Percentiles rank a stretch among this genome's conserved stretches.
phyloP scores from a whole-genome alignment of 306 rosid species.

The Acacia melanoxylon region DNA sequence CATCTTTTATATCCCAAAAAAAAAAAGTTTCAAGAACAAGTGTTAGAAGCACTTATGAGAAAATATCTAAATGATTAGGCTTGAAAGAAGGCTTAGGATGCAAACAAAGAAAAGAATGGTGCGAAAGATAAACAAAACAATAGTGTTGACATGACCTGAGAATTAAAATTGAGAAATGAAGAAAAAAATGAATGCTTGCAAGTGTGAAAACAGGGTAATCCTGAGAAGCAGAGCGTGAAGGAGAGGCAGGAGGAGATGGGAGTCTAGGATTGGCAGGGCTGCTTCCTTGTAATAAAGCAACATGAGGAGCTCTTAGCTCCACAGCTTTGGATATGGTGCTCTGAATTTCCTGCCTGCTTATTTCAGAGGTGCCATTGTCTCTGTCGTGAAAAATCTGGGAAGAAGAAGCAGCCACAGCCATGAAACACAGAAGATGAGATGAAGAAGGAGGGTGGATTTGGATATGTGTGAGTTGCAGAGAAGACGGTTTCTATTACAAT shows the following conservation, averaged over 20 bases:
- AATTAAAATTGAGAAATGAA: not conserved
- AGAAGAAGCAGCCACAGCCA: too few species aligned
- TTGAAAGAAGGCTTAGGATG: not conserved
- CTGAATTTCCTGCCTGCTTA: conserved; percentile 51
- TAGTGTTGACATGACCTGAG: not conserved
- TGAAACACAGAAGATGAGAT: too few species aligned
- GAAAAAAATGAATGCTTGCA: conserved; percentile 37
- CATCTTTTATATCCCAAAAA: too few species aligned
- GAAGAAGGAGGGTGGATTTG: too few species aligned
- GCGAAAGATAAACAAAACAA: not conserved
- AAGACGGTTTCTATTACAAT: too few species aligned
- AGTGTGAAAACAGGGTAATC: conserved; percentile 99
- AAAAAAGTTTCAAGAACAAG: not conserved
- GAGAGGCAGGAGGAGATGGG: conserved; percentile 53
- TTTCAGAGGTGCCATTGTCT: too few species aligned
- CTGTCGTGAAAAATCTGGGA: too few species aligned
- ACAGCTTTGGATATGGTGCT: conserved; percentile 91
- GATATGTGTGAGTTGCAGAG: too few species aligned
- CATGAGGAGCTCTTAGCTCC: conserved; percentile 92
- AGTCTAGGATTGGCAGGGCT: conserved; percentile 61
- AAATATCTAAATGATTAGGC: not conserved
- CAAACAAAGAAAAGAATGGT: not conserved
- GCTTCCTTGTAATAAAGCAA: conserved; percentile 69
- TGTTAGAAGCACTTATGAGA: conserved; percentile 10
- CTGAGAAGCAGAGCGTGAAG: conserved; percentile 68